Evolutionary conservation across 2,329 filamentous ascomycete species (phyloP).

Genomic region (Neocucurbitaria cava): DNA sequence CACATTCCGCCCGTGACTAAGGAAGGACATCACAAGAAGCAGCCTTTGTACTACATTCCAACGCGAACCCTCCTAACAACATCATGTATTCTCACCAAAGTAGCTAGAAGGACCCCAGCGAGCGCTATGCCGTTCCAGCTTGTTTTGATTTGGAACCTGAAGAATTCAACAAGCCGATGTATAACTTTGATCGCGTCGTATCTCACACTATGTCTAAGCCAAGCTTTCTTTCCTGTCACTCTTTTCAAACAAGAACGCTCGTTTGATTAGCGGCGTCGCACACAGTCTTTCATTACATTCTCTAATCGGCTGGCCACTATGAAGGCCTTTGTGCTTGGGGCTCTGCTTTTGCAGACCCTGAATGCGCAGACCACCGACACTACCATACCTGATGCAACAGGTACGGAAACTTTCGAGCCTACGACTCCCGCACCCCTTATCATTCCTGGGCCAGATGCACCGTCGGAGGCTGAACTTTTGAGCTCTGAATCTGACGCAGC

Average conservation of each 20-base stretch:
- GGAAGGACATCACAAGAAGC: neutral
- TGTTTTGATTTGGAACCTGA: conserved; percentile 25
- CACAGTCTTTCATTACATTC: conserved; percentile 1
- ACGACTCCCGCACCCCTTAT: neutral
- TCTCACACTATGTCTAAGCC: conserved; percentile 27
- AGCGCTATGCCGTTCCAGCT: conserved; percentile 2
- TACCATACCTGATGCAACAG: neutral
- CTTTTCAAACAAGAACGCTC: conserved; percentile 20
- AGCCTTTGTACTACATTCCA: conserved; percentile 14
- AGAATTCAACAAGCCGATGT: conserved; percentile 26
- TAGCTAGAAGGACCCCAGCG: neutral
- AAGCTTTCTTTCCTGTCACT: conserved; percentile 28
- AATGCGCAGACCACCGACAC: conserved; percentile 9
- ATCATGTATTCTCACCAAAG: neutral
- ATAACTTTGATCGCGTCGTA: conserved; percentile 25
- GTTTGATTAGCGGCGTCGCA: conserved; percentile 15
- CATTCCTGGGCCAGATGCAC: neutral
- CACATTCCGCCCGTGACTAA: neutral
- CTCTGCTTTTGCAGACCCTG: conserved; percentile 20
- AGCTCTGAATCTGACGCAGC: neutral
- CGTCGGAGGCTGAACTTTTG: neutral
- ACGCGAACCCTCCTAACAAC: neutral
- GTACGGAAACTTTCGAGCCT: neutral
- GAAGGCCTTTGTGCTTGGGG: conserved; percentile 24
- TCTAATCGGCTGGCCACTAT: conserved; percentile 14